Evolutionary conservation across 768 basidiomycete species (phyloP).

Genomic region (Symmetrospora coprosmae): DNA sequence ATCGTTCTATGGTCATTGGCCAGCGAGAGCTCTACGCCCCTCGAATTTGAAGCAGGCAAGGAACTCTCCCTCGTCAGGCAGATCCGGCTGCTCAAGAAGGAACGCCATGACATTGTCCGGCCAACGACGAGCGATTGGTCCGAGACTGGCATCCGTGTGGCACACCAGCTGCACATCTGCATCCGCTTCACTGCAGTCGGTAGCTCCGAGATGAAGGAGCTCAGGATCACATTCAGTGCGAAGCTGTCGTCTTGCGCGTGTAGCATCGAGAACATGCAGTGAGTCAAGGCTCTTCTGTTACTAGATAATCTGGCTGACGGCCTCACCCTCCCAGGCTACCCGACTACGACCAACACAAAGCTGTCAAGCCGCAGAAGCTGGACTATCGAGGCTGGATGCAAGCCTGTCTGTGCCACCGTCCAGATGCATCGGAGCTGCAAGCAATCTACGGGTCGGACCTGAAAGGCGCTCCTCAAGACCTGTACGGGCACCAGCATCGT

Average conservation of each 20-base stretch:
- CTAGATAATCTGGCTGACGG: neutral
- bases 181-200: slow-evolving; percentile 1
- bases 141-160: slow-evolving; percentile 8
- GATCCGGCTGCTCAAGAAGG: neutral
- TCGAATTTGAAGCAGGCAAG: neutral
- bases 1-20: slow-evolving; percentile 3
- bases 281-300: neutral
- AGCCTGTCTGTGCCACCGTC: slow-evolving; percentile 6
- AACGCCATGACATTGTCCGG: neutral
- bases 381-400: neutral
- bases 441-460: slow-evolving; percentile 1
- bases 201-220: neutral
- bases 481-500: slow-evolving; percentile 1
- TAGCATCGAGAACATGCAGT: slow-evolving; percentile 10
- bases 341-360: neutral
- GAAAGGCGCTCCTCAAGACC: neutral
- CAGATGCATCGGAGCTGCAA: neutral
- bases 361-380: neutral
- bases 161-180: neutral
- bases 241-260: slow-evolving; percentile 3
- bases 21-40: neutral
- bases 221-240: slow-evolving; percentile 1
- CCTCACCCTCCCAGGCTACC: neutral
- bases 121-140: slow-evolving; percentile 1
- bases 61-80: neutral